These are phyloP conservation scores for Crassisporium funariophilum DNA, from an alignment of 768 basidiomycete genomes.

Conservation along the genomic window DNA sequence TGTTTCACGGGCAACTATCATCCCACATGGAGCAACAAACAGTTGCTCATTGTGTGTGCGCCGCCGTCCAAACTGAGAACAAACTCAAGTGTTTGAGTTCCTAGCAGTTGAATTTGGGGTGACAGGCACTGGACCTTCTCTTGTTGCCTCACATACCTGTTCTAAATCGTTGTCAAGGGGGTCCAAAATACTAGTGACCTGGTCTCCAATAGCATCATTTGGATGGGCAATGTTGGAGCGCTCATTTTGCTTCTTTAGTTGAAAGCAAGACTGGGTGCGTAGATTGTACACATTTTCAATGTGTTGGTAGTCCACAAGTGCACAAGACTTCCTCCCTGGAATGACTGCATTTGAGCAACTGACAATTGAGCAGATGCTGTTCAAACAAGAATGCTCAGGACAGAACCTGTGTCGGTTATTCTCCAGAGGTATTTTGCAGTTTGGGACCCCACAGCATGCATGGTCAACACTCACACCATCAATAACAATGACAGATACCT, in stretches of 20 bases:
- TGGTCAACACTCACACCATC: slow-evolving; percentile 15
- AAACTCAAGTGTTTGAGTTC: slow-evolving; percentile 7
- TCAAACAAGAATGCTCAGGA: background rate
- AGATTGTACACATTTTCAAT: slow-evolving; percentile 6
- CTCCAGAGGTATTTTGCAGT: slow-evolving; percentile 9
- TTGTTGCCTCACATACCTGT: slow-evolving; percentile 5
- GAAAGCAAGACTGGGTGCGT: slow-evolving; percentile 5
- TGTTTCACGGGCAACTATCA: slow-evolving; percentile 25
- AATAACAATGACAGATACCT: slow-evolving; percentile 11
- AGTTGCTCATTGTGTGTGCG: slow-evolving; percentile 33
- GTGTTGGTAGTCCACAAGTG: slow-evolving; percentile 12
- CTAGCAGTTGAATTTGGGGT: background rate
- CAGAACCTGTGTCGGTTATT: slow-evolving; percentile 7
- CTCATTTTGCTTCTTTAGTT: slow-evolving; percentile 5
- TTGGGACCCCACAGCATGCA: slow-evolving; percentile 10
- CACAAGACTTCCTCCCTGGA: background rate
- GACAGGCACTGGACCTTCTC: background rate
- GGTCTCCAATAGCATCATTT: background rate
- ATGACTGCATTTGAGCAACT: background rate
- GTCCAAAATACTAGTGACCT: background rate
- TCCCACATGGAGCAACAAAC: slow-evolving; percentile 31
- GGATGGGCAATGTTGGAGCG: slow-evolving; percentile 9
- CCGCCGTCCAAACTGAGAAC: slow-evolving; percentile 22
- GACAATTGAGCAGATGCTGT: slow-evolving; percentile 2
- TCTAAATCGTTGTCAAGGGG: background rate